Evolutionary conservation across 129 eudicot species (phyloP).

Genomic region (Flaveria robusta): DNA sequence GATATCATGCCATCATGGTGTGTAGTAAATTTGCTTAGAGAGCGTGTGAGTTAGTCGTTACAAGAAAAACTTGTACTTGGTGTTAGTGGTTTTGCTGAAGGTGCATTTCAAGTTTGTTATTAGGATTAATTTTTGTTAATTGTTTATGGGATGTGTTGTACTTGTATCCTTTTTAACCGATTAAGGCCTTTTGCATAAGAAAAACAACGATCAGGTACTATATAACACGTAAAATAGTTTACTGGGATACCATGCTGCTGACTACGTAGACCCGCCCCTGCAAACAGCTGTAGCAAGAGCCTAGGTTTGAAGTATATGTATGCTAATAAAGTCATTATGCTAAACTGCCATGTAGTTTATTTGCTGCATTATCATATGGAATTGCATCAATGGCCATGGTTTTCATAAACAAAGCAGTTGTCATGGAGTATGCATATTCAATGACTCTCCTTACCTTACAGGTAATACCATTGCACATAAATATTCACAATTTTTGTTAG

Average conservation of each 20-base stretch:
- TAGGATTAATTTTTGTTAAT: background rate
- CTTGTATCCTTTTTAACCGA: background rate
- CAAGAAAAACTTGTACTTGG: too few relatives aligned
- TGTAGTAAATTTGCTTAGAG: too few relatives aligned
- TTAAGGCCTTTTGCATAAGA: background rate
- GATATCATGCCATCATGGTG: too few relatives aligned
- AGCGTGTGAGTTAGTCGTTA: background rate
- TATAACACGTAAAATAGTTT: background rate
- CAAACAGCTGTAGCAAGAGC: too few relatives aligned
- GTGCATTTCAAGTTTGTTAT: background rate
- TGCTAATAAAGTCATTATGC: slow-evolving; percentile 2
- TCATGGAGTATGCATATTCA: slow-evolving; percentile 83
- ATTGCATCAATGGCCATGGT: slow-evolving; percentile 98
- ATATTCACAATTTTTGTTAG: background rate
- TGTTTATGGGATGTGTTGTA: background rate
- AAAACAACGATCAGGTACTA: background rate
- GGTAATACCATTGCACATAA: slow-evolving; percentile 41
- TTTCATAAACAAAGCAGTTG: slow-evolving; percentile 89
- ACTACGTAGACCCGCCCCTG: background rate
- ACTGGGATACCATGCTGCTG: background rate
- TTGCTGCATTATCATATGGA: slow-evolving; percentile 93
- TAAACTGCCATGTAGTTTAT: slow-evolving; percentile 50
- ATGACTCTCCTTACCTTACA: slow-evolving; percentile 92
- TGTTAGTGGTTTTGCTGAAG: slow-evolving; percentile 8
- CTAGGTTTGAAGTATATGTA: background rate